phyloP scores from a whole-genome alignment of 306 rosid genomes.

The Sindora glabra region DNA sequence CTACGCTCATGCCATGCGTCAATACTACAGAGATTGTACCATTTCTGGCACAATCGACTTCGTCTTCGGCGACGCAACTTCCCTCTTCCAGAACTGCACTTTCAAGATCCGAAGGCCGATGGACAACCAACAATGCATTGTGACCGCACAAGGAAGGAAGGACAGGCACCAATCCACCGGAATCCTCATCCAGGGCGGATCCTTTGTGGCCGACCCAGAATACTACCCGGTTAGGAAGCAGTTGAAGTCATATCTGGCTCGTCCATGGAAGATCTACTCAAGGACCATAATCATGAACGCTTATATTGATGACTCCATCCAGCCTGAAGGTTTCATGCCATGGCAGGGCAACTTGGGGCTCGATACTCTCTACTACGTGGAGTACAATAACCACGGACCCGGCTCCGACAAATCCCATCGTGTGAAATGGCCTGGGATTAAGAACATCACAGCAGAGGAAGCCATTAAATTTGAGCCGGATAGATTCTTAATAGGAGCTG shows the following conservation, averaged over 20 bases:
- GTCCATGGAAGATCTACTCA: slow-evolving; percentile 73
- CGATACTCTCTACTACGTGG: slow-evolving; percentile 46
- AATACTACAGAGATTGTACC: slow-evolving; percentile 63
- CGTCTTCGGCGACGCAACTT: slow-evolving; percentile 53
- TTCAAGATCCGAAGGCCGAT: slow-evolving; percentile 51
- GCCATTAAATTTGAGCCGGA: slow-evolving; percentile 7
- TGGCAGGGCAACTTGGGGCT: slow-evolving; percentile 34
- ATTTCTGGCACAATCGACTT: slow-evolving; percentile 73
- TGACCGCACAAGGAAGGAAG: slow-evolving; percentile 66
- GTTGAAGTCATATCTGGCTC: slow-evolving; percentile 31
- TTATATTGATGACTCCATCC: slow-evolving; percentile 37
- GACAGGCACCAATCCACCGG: slow-evolving; percentile 53
- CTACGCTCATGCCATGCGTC: slow-evolving; percentile 54
- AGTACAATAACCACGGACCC: slow-evolving; percentile 47
- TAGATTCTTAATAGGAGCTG: slow-evolving; percentile 35
- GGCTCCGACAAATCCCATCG: slow-evolving; percentile 41
- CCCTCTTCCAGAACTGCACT: slow-evolving; percentile 59
- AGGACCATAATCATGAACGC: slow-evolving; percentile 59
- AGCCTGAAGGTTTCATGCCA: slow-evolving; percentile 56
- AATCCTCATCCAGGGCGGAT: slow-evolving; percentile 35
- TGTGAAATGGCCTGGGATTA: slow-evolving; percentile 57
- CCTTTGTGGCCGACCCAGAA: slow-evolving; percentile 14
- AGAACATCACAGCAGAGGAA: slow-evolving; percentile 17
- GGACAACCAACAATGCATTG: slow-evolving; percentile 46
- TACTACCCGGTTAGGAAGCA: neutral